Percentiles rank a stretch among this genome's conserved stretches.
Evolutionary conservation across 805 yeast genomes (phyloP).

Genomic region (Saccharomycopsis oosterbeekiorum): DNA sequence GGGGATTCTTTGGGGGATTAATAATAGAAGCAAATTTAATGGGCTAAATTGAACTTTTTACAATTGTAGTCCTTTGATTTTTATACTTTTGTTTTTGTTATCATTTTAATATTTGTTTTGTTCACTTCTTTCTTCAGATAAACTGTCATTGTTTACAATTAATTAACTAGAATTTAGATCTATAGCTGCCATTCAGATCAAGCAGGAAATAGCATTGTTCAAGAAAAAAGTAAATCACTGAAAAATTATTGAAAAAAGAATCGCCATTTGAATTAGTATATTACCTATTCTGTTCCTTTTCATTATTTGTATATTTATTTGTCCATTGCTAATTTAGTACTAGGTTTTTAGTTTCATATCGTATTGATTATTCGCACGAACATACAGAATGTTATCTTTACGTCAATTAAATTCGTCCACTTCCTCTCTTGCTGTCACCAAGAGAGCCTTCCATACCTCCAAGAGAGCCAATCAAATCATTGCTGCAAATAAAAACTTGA

Average conservation of each 20-base stretch:
- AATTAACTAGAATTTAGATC: neutral
- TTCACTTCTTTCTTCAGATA: neutral
- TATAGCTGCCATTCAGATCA: neutral
- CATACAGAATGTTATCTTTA: constrained; percentile 5
- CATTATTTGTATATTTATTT: too few species aligned
- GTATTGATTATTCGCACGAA: neutral
- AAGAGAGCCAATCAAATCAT: constrained; percentile 24
- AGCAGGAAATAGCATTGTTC: too few species aligned
- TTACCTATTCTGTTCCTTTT: too few species aligned
- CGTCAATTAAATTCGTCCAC: constrained; percentile 2
- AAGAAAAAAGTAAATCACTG: too few species aligned
- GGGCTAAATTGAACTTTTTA: neutral
- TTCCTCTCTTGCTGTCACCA: neutral
- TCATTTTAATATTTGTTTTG: neutral
- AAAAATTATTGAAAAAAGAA: too few species aligned
- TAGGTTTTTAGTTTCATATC: too few species aligned
- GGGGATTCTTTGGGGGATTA: neutral
- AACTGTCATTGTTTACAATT: too few species aligned
- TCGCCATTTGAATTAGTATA: too few species aligned
- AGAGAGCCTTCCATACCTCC: constrained; percentile 9
- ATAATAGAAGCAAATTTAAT: neutral
- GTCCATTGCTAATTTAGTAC: too few species aligned
- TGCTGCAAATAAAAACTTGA: constrained; percentile 6
- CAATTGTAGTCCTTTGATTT: neutral
- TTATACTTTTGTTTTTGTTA: neutral